Conservation (phyloP, 2,329 filamentous ascomycete species). For the Thelonectria rubi region DNA sequence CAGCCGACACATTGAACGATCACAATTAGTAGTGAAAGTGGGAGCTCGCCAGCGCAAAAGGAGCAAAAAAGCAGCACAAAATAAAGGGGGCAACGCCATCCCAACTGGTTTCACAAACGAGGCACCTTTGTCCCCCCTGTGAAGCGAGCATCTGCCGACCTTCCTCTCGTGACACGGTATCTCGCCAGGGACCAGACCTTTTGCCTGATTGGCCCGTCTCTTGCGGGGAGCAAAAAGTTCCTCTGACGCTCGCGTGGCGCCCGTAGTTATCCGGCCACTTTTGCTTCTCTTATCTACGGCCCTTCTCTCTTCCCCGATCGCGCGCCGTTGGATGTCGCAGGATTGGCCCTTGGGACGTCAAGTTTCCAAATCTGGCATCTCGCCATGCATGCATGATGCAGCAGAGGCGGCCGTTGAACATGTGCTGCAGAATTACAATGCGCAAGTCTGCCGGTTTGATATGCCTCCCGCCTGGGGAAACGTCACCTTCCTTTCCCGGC, state of each 20-base stretch:
- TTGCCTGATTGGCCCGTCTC: neutral
- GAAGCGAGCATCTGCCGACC: neutral
- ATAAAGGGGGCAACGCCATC: neutral
- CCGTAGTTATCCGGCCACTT: neutral
- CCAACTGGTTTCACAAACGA: neutral
- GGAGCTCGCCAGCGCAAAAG: neutral
- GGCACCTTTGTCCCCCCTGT: neutral
- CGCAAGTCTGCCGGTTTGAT: no score
- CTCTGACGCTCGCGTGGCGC: neutral
- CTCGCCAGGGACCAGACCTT: neutral
- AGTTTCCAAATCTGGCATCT: neutral
- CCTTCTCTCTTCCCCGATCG: neutral
- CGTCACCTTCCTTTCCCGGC: conserved; percentile 1
- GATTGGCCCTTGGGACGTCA: neutral
- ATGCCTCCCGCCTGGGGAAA: neutral
- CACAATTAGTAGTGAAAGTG: no score
- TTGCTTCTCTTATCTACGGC: neutral
- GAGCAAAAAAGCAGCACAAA: no score
- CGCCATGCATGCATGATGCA: neutral
- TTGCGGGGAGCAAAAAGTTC: conserved; percentile 4
- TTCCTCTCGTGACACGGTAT: neutral
- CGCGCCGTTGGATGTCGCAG: neutral
- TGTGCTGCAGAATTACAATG: no score
- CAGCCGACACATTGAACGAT: neutral
- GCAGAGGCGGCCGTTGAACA: no score